A percentile compares a stretch with the other conserved stretches of the same genome.
Evolutionary conservation across 805 yeast species (phyloP).

Genomic region (Lachancea sp.): DNA sequence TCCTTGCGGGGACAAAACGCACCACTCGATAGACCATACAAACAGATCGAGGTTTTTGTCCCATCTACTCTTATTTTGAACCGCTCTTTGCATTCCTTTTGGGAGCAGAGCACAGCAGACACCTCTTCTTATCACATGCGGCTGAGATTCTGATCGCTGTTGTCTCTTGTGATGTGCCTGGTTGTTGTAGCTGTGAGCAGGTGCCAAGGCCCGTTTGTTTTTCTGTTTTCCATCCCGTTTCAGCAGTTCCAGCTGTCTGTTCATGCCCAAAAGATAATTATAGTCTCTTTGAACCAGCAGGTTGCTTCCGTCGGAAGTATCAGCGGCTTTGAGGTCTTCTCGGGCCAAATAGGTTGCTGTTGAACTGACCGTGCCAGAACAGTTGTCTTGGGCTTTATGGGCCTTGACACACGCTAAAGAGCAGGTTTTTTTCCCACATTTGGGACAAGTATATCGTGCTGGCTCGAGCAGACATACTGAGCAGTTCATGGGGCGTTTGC

Average conservation of each 20-base stretch:
- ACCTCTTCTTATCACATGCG: slow-evolving; percentile 48
- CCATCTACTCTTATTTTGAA: slow-evolving; percentile 59
- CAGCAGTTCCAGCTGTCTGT: slow-evolving; percentile 53
- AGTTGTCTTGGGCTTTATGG: slow-evolving; percentile 58
- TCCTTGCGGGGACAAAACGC: slow-evolving; percentile 30
- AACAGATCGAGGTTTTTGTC: slow-evolving; percentile 55
- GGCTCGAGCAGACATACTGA: slow-evolving; percentile 38
- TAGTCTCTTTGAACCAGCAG: slow-evolving; percentile 69
- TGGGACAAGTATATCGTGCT: slow-evolving; percentile 74
- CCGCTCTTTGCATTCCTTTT: slow-evolving; percentile 64
- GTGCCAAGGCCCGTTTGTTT: slow-evolving; percentile 39
- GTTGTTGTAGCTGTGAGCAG: slow-evolving; percentile 14
- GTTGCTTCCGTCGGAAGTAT: slow-evolving; percentile 36
- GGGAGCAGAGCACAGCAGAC: slow-evolving; percentile 61
- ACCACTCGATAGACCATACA: slow-evolving; percentile 80
- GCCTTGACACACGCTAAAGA: slow-evolving; percentile 60
- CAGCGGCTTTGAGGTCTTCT: slow-evolving; percentile 35
- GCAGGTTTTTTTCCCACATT: slow-evolving; percentile 63
- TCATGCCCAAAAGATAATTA: slow-evolving; percentile 57
- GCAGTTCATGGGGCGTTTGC: slow-evolving; percentile 28
- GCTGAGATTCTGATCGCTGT: slow-evolving; percentile 9
- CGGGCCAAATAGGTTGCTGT: slow-evolving; percentile 51
- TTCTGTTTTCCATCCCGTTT: slow-evolving; percentile 44
- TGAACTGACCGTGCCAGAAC: slow-evolving; percentile 58
- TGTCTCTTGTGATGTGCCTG: slow-evolving; percentile 7